A percentile compares a stretch with the other conserved stretches of the same genome.
phyloP scores from a whole-genome alignment of 2,329 filamentous ascomycete genomes.

The Aspergillus ustus region DNA sequence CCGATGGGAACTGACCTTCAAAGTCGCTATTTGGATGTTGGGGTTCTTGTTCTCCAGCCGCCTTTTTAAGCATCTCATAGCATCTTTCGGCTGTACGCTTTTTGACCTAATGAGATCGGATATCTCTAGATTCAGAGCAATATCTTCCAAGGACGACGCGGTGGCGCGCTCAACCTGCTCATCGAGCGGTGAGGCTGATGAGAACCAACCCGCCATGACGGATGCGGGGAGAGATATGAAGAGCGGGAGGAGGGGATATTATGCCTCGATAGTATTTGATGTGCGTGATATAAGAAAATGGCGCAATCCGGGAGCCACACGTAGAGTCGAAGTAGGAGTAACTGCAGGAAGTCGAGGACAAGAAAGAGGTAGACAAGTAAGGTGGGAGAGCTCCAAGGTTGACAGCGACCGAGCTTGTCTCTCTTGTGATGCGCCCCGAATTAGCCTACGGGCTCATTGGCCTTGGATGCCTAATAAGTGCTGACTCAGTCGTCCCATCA shows the following conservation, averaged over 20 bases:
- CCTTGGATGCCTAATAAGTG: constrained; percentile 4
- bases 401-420: constrained; percentile 15
- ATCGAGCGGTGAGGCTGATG: constrained; percentile 88
- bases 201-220: constrained; percentile 96
- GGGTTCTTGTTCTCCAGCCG: constrained; percentile 97
- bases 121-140: constrained; percentile 95
- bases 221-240: constrained; percentile 13
- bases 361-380: constrained; percentile 9
- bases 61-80: constrained; percentile 93
- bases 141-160: constrained; percentile 92
- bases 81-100: constrained; percentile 95
- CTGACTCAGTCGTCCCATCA: constrained; percentile 19
- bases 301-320: neutral
- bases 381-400: constrained; percentile 15
- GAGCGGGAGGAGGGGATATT: neutral
- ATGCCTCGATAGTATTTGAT: neutral
- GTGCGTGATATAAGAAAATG: constrained; percentile 4
- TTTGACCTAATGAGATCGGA: constrained; percentile 97
- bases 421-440: constrained; percentile 5
- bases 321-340: neutral
- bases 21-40: constrained; percentile 91
- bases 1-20: constrained; percentile 69
- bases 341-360: neutral
- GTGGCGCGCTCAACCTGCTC: constrained; percentile 97
- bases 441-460: constrained; percentile 6